Evolutionary conservation across 371 early-diverging fungal genomes (phyloP), one percentile per base, ranked within the genome.

Genomic region (Lichtheimia ornata): DNA sequence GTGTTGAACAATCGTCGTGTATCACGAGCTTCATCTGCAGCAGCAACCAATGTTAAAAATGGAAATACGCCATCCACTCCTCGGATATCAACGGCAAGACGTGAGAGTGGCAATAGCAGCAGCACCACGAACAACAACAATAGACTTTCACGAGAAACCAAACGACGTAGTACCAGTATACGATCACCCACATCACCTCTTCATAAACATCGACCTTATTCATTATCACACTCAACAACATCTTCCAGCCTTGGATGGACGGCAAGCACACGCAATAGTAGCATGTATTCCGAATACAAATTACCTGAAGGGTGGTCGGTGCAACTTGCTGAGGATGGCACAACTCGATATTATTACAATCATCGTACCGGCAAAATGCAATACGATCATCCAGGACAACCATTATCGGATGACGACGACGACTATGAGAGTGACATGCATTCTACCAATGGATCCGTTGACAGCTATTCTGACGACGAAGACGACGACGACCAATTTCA

Each of bases 221-320:
- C 66, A 13, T 40, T 61, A 15, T 61, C 66, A 1, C 61, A 50
- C 7, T 49, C 61, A 4, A 22, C 56, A 30, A 27, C 56, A 27
- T 30, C 43, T 4, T 18, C 56, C 5, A 52, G 40, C 35, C 49
- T 65, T 49, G 66, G 66, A 4, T 65, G 66, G 66, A 65, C 61
- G 6, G 25, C 51, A 27, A 61, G 58, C 25, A 60, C 40, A 43
- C 51, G 42, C 40, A 56, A 44, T 25, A 57, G 58, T 13, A 28
- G 25, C 7, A 43, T 44, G 15, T 28, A 50, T 24, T 50, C 56
- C 0, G 63, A 50, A 14, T 28, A 56, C 12, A 35, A 43, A 1
- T 24, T 82, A 27, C 80, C 80, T 4, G 72, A 74, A 12, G 76
- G 74, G 15, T 81, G 83, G 81, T 63, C 64, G 9, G 44, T 71